Evolutionary conservation across 495 filamentous ascomycete genomes (phyloP).

Genomic region (Podospora fimiseda): DNA sequence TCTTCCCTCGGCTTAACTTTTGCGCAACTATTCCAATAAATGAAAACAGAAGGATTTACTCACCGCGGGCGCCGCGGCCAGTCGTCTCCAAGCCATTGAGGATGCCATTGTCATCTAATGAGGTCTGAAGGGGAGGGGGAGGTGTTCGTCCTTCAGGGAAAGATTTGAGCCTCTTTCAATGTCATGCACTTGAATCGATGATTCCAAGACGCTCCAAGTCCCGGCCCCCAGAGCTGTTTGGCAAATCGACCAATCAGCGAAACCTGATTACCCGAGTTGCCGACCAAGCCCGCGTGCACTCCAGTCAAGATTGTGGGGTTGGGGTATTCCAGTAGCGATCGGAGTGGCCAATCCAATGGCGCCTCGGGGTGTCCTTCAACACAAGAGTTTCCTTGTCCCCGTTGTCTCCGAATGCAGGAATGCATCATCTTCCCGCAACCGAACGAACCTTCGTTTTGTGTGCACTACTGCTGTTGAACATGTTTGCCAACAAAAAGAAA

Average conservation of each 20-base stretch:
- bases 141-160: constrained; percentile 14
- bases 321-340: not conserved
- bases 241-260: constrained; percentile 19
- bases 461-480: too few relatives aligned
- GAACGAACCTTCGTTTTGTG: too few relatives aligned
- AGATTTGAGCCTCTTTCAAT: constrained; percentile 24
- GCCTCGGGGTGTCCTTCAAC: too few relatives aligned
- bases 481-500: too few relatives aligned
- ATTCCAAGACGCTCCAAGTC: constrained; percentile 12
- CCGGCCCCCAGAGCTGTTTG: constrained; percentile 14
- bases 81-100: constrained; percentile 46
- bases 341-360: not conserved
- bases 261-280: constrained; percentile 29
- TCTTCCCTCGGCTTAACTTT: too few relatives aligned
- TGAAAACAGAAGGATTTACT: constrained; percentile 18
- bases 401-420: too few relatives aligned
- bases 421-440: too few relatives aligned
- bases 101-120: constrained; percentile 41
- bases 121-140: constrained; percentile 18
- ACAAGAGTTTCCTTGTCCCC: not conserved
- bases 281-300: constrained; percentile 16
- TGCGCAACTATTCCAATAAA: too few relatives aligned
- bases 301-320: not conserved
- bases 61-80: constrained; percentile 40
- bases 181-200: constrained; percentile 9